Base-by-base conservation (phyloP, 176 grass and related monocot genomes). In the Cymbopogon citratus region DNA sequence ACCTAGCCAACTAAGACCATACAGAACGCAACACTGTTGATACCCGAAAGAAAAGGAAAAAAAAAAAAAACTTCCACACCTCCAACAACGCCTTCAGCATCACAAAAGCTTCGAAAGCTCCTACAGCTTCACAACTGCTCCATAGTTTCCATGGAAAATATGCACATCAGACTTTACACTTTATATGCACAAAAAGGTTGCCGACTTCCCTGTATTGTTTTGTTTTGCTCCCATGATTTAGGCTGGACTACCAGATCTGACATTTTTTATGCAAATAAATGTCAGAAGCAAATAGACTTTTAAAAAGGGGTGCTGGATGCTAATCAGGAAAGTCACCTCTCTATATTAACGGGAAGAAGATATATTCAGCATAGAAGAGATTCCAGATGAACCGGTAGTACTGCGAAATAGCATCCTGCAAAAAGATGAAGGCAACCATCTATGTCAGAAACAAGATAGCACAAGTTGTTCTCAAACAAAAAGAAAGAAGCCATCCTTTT, bases 331-430 rank as follows among this genome's bases (percentile, higher is more conserved):
- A 31, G 5, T 79, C 85, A 87, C 86, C 88, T 97, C 78, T 91
- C 82, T 95, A 99, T 90, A 95, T 84, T 15, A 99, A 26, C 1
- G 96, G 96, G 69, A 95, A 99, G 57, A 99, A 80, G 19, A 90
- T 80, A 62, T 99, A 99, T 71, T 95, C 96, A 18, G 93, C 87
- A 23, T 99, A 99, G 80, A 99, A 99, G 39, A 95, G 91, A 69
- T 96, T 96, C 97, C 97, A 99, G 52, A 96, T 95, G 83, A 99
- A 96, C 69, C 80, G 83, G 46, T 99, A 99, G 81, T 88, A 99
- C 65, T 96, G 80, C 11, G 85, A 92, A 81, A 99, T 96, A 69
- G 93, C 91, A 81, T 93, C 91, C 97, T 99, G 85, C 48, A 84
- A 68, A 73, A 51, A 62, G 43, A 19, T 21, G 45, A 74, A 74